These are phyloP conservation scores for Penicillium sp. DNA, from an alignment of 2,329 filamentous ascomycete species.

Conservation along the genomic window DNA sequence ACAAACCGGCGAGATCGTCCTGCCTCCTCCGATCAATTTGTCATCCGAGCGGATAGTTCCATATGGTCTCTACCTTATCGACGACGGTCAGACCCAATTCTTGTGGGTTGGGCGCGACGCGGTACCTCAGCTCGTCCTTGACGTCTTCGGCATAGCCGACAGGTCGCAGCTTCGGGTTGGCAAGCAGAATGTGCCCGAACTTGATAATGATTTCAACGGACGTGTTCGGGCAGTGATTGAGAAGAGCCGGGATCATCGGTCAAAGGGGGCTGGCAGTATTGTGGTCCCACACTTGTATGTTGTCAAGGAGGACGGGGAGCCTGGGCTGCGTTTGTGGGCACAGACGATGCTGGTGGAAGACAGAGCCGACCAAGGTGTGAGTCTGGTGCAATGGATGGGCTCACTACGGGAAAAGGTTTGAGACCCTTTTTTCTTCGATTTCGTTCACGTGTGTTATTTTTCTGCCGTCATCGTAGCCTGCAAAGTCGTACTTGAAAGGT, in stretches of 20 bases:
- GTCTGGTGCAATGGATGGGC: conserved; percentile 91
- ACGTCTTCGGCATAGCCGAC: conserved; percentile 90
- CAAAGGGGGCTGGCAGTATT: conserved; percentile 89
- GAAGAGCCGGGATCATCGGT: conserved; percentile 87
- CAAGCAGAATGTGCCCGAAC: conserved; percentile 82
- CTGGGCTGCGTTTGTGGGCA: conserved; percentile 92
- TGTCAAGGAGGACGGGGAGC: conserved; percentile 93
- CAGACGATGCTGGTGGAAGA: conserved; percentile 96
- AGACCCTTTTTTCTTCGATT: conserved; percentile 23
- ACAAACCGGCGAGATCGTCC: conserved; percentile 83
- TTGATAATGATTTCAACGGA: conserved; percentile 97
- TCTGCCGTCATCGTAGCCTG: conserved; percentile 14
- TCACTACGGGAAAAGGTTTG: conserved; percentile 91
- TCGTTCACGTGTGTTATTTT: conserved; percentile 8
- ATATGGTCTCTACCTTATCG: conserved; percentile 93
- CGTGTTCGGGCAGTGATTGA: conserved; percentile 85
- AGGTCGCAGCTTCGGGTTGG: conserved; percentile 85
- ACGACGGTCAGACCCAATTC: conserved; percentile 97
- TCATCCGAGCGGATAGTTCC: conserved; percentile 85
- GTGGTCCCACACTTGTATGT: conserved; percentile 91
- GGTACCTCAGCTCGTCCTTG: conserved; percentile 82
- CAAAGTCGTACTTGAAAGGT: conserved; percentile 19
- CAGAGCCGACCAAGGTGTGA: conserved; percentile 89
- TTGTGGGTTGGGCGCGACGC: conserved; percentile 94
- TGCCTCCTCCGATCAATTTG: conserved; percentile 83